phyloP scores from a whole-genome alignment of 192 early-diverging fungal species.

The Coemansia sp. region DNA sequence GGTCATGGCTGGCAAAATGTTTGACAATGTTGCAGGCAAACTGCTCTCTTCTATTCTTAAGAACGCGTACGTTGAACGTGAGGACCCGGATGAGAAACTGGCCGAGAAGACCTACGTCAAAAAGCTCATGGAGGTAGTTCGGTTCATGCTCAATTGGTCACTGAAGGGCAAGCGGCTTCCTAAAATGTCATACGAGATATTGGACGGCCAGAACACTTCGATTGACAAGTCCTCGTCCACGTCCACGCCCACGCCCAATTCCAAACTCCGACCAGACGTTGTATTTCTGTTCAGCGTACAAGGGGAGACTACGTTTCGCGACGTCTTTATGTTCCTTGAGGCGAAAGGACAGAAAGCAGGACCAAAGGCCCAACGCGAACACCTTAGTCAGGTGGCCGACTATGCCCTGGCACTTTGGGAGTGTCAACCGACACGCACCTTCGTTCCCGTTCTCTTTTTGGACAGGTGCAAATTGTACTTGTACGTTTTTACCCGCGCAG shows the following conservation, averaged over 20 bases:
- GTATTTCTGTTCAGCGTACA: too few relatives aligned
- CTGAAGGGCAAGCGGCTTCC: too few relatives aligned
- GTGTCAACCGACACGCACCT: constrained; percentile 6
- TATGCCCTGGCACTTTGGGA: constrained; percentile 5
- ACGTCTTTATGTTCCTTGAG: background rate
- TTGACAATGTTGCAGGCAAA: background rate
- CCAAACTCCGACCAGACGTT: too few relatives aligned
- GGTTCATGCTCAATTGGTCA: background rate
- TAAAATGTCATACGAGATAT: too few relatives aligned
- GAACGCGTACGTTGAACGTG: too few relatives aligned
- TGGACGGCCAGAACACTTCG: too few relatives aligned
- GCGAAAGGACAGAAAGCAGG: too few relatives aligned
- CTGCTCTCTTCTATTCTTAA: too few relatives aligned
- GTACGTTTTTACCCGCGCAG: constrained; percentile 20
- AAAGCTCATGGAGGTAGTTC: background rate
- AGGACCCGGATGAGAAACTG: too few relatives aligned
- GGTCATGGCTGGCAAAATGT: background rate
- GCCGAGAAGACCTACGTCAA: background rate
- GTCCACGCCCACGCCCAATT: too few relatives aligned
- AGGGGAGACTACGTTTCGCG: too few relatives aligned
- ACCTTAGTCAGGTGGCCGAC: constrained; percentile 29
- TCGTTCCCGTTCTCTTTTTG: constrained; percentile 8
- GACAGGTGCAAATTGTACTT: constrained; percentile 8
- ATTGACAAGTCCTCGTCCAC: too few relatives aligned
- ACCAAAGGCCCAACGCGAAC: background rate